Base-by-base conservation (phyloP, 441 rosid genomes). In the Pelargonium citronellum region DNA sequence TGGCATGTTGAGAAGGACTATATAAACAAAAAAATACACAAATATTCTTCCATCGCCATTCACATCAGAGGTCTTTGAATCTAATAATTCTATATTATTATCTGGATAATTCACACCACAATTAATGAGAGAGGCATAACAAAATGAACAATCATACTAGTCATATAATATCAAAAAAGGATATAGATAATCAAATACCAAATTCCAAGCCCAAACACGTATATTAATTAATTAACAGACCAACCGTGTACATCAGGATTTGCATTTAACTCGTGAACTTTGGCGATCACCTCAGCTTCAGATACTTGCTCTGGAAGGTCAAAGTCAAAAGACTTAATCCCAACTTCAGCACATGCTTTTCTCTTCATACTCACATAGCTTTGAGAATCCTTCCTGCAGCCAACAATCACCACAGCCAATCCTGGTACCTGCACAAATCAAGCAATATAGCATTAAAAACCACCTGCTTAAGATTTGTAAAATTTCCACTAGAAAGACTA, bases 311-410 rank as follows among this genome's bases (percentile, higher is more conserved):
- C 98, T 0, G 95, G 93, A 63, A 91, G 83, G 70, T 90, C 88
- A 20, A 89, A 71, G 74, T 85, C 89, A 64, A 91, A 77, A 43
- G 97, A 93, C 78, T 83, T 85, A 17, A 89, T 88, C 72, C 98
- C 97, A 73, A 89, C 95, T 87, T 93, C 97, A 39, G 89, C 89
- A 77, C 96, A 93, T 0, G 95, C 95, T 75, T 89, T 91, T 78
- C 98, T 87, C 84, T 93, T 93, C 91, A 86, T 93, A 64, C 64
- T 82, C 66, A 93, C 98, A 77, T 91, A 93, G 73, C 90, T 93
- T 75, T 85, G 89, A 51, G 97, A 89, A 77, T 91, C 98, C 78
- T 88, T 91, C 67, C 96, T 81, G 70, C 24, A 30, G 41, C 98
- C 98, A 17, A 89, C 96, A 53, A 91, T 87, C 67, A 89, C 91